Base-by-base conservation (phyloP, 306 rosid genomes). In the Pyrus pyrifolia region DNA sequence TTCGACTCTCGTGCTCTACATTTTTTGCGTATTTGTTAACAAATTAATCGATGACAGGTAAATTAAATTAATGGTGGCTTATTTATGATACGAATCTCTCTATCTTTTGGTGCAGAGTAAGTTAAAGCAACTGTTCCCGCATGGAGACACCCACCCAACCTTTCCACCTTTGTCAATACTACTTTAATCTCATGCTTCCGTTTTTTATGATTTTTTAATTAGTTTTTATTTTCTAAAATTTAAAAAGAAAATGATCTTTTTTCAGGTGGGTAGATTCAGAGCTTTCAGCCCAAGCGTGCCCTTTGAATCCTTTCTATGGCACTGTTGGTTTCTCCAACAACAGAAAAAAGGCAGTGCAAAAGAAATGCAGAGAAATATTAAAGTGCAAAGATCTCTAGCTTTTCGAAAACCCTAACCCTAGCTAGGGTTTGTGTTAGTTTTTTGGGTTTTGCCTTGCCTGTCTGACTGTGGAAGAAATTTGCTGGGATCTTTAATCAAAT, bases 201-300 rank as follows among this genome's bases (percentile, higher is more conserved):
- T 51, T 51, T 51, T 51, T 51, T 51, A 51, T 51, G 21, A 51
- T 17, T 5, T 49, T 51, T 38, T 38, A 38, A 4, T 2, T 10
- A 11, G 10, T 42, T 62, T 3, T 52, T 8, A 33, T n/a, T 68
- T 42, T 42, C 17, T 11, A 0, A 5, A 8, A 42, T 46, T 35
- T 58, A n/a, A 22, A 19, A 29, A 61, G 58, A 31, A 49, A 49
- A 49, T 23, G 18, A 25, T 3, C 18, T 58, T 45, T 76, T 38
- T 57, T 35, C 65, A 72, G 78, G 71, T 76, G 68, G 57, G 72
- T 73, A 79, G 44, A 60, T 44, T 42, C 77, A 18, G 59, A 73
- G 3, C 79, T 68, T 78, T 85, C 82, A 44, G 86, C 53, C 9
- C 71, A 60, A 81, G 93, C 87, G 82, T 84, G 89, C 87, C 70